These are phyloP conservation scores for Trypanosoma caninum DNA, from an alignment of 208 protist species.

Conservation along the genomic window DNA sequence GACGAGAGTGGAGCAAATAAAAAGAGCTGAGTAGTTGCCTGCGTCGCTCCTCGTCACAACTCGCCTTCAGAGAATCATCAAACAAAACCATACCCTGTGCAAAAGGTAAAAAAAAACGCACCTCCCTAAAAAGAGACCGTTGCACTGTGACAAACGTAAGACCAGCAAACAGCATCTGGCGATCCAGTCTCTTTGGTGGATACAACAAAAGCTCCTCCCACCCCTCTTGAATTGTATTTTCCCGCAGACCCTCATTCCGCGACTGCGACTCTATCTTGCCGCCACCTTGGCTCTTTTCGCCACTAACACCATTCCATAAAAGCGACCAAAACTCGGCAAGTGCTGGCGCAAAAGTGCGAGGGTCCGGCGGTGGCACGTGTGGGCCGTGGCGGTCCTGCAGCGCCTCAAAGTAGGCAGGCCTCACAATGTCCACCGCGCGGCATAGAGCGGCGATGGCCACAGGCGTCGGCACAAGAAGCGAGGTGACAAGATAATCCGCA, in stretches of 20 bases:
- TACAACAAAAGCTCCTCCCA: constrained; percentile 8
- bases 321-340: constrained; percentile 9
- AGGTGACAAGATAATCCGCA: constrained; percentile 32
- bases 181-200: constrained; percentile 32
- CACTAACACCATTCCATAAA: background rate
- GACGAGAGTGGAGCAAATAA: constrained; percentile 28
- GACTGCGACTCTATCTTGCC: too few species aligned
- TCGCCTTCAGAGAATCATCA: constrained; percentile 33
- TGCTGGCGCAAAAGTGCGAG: background rate
- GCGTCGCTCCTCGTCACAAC: constrained; percentile 3
- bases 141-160: constrained; percentile 64
- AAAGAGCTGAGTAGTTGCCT: constrained; percentile 31
- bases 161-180: constrained; percentile 41
- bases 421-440: constrained; percentile 51
- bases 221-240: background rate
- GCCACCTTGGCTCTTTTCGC: background rate
- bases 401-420: constrained; percentile 50
- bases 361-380: constrained; percentile 21
- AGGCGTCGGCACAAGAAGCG: constrained; percentile 42
- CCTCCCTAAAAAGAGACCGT: constrained; percentile 51
- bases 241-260: too few species aligned
- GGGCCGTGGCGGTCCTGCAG: constrained; percentile 32
- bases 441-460: constrained; percentile 60
- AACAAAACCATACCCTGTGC: constrained; percentile 43
- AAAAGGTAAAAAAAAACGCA: constrained; percentile 39